Base-by-base conservation (phyloP, 306 rosid genomes). In the Cucumis melo region DNA sequence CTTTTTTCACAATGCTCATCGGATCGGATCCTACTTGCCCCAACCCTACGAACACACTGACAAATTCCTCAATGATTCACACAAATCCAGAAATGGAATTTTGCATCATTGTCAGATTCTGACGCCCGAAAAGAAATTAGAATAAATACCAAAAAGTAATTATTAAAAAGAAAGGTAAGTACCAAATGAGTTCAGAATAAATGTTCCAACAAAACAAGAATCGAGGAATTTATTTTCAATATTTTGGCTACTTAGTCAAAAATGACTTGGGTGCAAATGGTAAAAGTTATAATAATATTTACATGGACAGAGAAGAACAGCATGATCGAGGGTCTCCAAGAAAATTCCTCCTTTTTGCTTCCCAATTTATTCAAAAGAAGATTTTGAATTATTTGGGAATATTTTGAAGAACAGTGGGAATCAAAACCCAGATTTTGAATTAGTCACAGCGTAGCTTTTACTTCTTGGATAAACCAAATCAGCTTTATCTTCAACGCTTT, bases 391-490 rank as follows among this genome's bases (percentile, higher is more conserved):
- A 27, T 5, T 39, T 20, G 19, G 10, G 54, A 67, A 67, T 50
- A 70, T 21, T 44, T 70, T 42, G 12, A 54, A 13, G 15, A 44
- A 70, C 10, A 23, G 2, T 5, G n/a, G 8, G 2, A 44, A 70
- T 70, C 75, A 70, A 70, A 46, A 24, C 57, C 57, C 75, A 70
- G 75, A 0, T 7, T 17, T 62, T n/a, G 78, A 70, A 11, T 72
- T 80, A 16, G 77, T 75, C 57, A 87, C 90, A 27, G 90, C 91
- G 63, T 86, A 82, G 85, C 90, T 87, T 80, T 61, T 87, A 81
- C 91, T 87, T 79, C 94, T 83, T 0, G 94, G 87, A 70, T 71
- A 81, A 38, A 80, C 84, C 21, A 77, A 23, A 81, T 78, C 75
- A 0, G 80, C 29, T 53, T 71, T 81, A 15, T 36, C 23, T 23